Percentiles rank a stretch among this genome's conserved stretches.
Conservation (phyloP, 257 asterid genomes). For the Solanum chilense region DNA sequence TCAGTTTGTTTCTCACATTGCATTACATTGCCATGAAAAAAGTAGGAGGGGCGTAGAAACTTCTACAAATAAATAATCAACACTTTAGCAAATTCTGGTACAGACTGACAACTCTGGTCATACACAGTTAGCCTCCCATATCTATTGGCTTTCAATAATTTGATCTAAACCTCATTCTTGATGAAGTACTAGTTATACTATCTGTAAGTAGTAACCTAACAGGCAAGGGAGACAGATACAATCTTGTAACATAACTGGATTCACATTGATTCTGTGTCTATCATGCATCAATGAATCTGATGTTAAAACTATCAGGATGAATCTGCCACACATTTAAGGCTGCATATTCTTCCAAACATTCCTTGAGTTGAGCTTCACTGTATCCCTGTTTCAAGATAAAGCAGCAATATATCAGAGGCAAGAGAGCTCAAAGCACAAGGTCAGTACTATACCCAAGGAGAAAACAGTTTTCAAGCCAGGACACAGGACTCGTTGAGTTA, state of each 20-base stretch:
- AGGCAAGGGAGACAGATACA: not conserved
- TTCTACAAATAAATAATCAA: not conserved
- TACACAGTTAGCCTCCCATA: not conserved
- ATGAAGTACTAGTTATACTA: not conserved
- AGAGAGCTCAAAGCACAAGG: not conserved
- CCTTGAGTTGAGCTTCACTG: conserved; percentile 91
- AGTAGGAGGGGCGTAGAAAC: not conserved
- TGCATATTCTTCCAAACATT: conserved; percentile 94
- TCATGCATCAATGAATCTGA: conserved; percentile 72
- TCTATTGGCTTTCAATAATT: not conserved
- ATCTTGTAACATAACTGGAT: not conserved
- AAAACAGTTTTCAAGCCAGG: not conserved
- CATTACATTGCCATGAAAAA: not conserved
- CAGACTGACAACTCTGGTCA: not conserved
- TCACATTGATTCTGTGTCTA: not conserved
- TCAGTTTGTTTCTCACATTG: not conserved
- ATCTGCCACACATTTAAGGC: conserved; percentile 98
- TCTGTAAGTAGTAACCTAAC: not conserved
- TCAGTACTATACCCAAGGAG: not conserved
- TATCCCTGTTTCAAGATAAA: conserved; percentile 61
- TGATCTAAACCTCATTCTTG: not conserved
- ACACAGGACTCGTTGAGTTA: not conserved
- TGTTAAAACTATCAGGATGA: conserved; percentile 89
- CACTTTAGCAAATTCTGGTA: not conserved
- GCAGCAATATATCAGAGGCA: conserved; percentile 1